Percentiles rank a stretch among this genome's conserved stretches.
These are phyloP conservation scores for Rubia tinctorum DNA, from an alignment of 305 asterid genomes.

Conservation along the genomic window DNA sequence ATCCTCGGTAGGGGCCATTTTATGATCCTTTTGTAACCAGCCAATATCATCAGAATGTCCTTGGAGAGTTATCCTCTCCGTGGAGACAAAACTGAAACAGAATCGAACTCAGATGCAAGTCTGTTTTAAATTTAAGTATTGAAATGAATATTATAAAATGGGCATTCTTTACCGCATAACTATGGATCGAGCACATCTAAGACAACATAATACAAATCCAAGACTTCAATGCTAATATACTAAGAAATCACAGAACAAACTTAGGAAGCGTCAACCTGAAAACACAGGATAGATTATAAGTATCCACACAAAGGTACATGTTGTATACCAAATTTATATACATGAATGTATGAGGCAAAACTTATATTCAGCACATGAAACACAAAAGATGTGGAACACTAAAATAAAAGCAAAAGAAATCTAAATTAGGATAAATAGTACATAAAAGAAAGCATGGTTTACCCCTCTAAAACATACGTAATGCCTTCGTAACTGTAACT, in stretches of 20 bases:
- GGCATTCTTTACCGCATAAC: conserved; percentile 44
- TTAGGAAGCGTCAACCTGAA: conserved; percentile 75
- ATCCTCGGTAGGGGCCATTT: conserved; percentile 74
- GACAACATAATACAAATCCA: conserved; percentile 43
- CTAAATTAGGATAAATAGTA: conserved; percentile 6
- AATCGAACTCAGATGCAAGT: conserved; percentile 10
- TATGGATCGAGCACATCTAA: conserved; percentile 44
- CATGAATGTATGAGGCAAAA: background rate
- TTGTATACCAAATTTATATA: background rate
- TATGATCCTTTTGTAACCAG: too few species aligned
- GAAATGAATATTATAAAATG: background rate
- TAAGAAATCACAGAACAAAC: conserved; percentile 45
- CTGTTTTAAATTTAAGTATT: background rate
- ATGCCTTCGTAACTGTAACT: conserved; percentile 48
- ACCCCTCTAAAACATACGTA: conserved; percentile 80
- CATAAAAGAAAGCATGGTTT: conserved; percentile 21
- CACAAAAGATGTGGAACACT: conserved; percentile 13
- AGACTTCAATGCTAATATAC: conserved; percentile 50
- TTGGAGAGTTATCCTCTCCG: conserved; percentile 51
- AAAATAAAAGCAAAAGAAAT: background rate
- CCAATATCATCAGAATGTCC: conserved; percentile 95
- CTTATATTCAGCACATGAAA: conserved; percentile 21
- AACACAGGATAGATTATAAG: conserved; percentile 11
- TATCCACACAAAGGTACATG: background rate
- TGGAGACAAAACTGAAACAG: conserved; percentile 40